Evolutionary conservation across 2,329 filamentous ascomycete species (phyloP), one percentile per base, ranked within the genome.

Genomic region (Pseudogymnoascus sp.): DNA sequence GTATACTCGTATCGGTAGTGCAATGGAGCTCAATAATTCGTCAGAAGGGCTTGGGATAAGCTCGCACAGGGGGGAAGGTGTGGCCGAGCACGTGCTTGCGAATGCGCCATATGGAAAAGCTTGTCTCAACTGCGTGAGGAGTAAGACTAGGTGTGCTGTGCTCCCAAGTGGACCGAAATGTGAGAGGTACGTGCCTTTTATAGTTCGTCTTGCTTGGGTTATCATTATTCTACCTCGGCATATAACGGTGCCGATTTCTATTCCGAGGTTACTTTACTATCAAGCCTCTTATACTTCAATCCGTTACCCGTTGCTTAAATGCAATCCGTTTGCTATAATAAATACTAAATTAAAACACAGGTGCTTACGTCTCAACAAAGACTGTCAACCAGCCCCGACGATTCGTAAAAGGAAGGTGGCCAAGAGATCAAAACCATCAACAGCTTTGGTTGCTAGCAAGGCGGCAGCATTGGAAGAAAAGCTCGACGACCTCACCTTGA

Each of bases 391-490:
- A n/a, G 61, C 63, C 19, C 36, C 44, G 31, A 63, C 59, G 31
- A 57, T 53, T 17, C 64, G 62, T 15, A 64, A 63, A 23, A 67
- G 62, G 60, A 57, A 57, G 11, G 57, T 23, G 19, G 50, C 35
- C 11, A 67, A 63, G 60, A 63, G 57, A 26, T 35, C 62, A 60
- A 62, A 64, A 28, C 60, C 61, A 23, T 47, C 61, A 28, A 40
- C 36, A 7, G 47, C 47, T 26, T 57, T 26, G 19, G 47, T 57
- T 19, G 47, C 47, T 17, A 57, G 26, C 13, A 67, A 65, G 38
- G 65, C 66, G 9, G 66, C 66, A 40, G 64, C 64, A 23, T 63
- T 67, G 10, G 66, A 67, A 47, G 53, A 65, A 47, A 67, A 67
- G 33, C 65, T 67, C 17, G 65, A 67, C 28, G 65, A 64, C 9